phyloP scores from a whole-genome alignment of 768 basidiomycete genomes.

The Hypholoma sublateritium region DNA sequence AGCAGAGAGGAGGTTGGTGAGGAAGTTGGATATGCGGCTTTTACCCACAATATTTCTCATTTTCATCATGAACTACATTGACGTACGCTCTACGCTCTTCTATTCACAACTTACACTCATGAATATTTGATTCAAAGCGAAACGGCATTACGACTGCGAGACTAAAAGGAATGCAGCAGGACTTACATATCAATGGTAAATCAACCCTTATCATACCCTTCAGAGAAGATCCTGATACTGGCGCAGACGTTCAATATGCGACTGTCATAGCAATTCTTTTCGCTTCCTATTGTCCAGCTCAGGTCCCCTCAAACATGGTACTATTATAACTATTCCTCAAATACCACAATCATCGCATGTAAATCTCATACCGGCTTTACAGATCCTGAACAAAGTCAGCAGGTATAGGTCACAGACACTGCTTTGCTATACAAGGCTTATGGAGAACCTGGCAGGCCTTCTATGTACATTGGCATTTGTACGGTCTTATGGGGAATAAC shows the following conservation, averaged over 20 bases:
- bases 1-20: slow-evolving; percentile 46
- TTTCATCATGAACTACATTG: slow-evolving; percentile 69
- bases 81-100: slow-evolving; percentile 36
- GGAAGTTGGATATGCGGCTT: slow-evolving; percentile 55
- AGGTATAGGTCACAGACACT: slow-evolving; percentile 32
- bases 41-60: slow-evolving; percentile 59
- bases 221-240: neutral
- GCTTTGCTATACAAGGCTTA: neutral
- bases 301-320: slow-evolving; percentile 70
- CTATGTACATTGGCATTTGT: slow-evolving; percentile 59
- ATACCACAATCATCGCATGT: too few relatives aligned
- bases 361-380: neutral
- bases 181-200: slow-evolving; percentile 44
- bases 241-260: slow-evolving; percentile 28
- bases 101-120: neutral
- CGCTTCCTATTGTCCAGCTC: slow-evolving; percentile 61
- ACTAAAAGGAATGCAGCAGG: slow-evolving; percentile 49
- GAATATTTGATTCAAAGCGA: slow-evolving; percentile 28
- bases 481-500: slow-evolving; percentile 64
- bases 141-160: slow-evolving; percentile 50
- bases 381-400: slow-evolving; percentile 57
- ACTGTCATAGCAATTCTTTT: slow-evolving; percentile 23
- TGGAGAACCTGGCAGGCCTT: slow-evolving; percentile 43
- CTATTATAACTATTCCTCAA: neutral
- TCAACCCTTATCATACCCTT: neutral